phyloP scores from a whole-genome alignment of 768 basidiomycete genomes.

The Termitomyces sp. region DNA sequence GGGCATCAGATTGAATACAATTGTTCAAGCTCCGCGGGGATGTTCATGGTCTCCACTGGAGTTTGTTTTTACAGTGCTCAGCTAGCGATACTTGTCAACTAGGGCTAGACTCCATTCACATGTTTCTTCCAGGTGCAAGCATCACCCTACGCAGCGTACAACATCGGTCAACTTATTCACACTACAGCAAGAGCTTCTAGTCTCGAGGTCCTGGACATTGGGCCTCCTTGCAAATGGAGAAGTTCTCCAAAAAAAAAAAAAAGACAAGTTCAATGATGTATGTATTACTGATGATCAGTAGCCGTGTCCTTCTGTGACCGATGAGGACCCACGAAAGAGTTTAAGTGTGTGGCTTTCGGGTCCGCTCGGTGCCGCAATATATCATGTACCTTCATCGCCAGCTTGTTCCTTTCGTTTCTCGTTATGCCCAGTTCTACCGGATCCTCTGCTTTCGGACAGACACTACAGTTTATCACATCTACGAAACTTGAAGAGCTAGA shows the following conservation, averaged over 20 bases:
- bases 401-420: neutral
- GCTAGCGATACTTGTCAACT: no score
- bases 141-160: no score
- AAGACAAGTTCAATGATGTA: neutral
- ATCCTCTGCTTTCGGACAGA: constrained; percentile 26
- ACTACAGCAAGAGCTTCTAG: no score
- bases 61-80: no score
- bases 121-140: no score
- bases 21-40: no score
- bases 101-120: no score
- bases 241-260: no score
- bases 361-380: neutral
- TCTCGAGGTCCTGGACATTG: no score
- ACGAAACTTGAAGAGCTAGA: constrained; percentile 38
- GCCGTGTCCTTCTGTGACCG: neutral
- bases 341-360: neutral
- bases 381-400: neutral
- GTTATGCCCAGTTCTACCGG: neutral
- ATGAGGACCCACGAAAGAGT: neutral
- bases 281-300: neutral
- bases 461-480: constrained; percentile 36
- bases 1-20: no score
- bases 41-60: neutral
- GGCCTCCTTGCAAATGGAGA: neutral
- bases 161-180: no score